These are phyloP conservation scores for Alternaria sp. DNA, from an alignment of 2,329 filamentous ascomycete species.

Conservation along the genomic window DNA sequence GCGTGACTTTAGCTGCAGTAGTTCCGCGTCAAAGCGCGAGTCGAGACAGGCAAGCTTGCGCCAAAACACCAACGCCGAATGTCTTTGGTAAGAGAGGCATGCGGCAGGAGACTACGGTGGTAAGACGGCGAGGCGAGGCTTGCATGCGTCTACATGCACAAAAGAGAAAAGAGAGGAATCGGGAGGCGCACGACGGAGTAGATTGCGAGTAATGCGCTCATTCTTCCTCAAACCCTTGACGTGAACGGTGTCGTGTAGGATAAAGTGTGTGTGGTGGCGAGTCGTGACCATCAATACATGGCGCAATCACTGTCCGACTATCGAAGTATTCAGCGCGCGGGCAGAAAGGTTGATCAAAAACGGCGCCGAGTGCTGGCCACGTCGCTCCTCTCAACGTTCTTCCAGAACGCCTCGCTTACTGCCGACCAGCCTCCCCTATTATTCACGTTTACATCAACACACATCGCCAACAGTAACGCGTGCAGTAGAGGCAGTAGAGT, in stretches of 20 bases:
- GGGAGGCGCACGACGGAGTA: background rate
- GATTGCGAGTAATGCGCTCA: constrained; percentile 14
- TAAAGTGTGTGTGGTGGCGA: constrained; percentile 10
- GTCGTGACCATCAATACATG: constrained; percentile 17
- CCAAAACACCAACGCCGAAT: constrained; percentile 8
- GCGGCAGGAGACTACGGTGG: constrained; percentile 2
- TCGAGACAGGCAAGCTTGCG: constrained; percentile 3
- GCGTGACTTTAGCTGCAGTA: constrained; percentile 22
- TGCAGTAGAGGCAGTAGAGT: constrained; percentile 23
- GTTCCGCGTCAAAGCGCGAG: constrained; percentile 16
- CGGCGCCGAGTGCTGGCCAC: constrained; percentile 1
- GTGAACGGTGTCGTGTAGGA: constrained; percentile 4
- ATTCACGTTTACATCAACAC: constrained; percentile 10
- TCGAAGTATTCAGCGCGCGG: background rate
- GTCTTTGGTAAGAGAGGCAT: background rate
- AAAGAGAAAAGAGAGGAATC: background rate
- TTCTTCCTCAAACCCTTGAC: background rate
- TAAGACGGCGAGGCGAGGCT: constrained; percentile 1
- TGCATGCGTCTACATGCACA: constrained; percentile 5
- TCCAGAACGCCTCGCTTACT: background rate
- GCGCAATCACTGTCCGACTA: constrained; percentile 12
- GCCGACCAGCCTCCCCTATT: constrained; percentile 3
- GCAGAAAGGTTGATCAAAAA: background rate
- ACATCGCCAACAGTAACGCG: background rate
- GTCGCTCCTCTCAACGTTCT: constrained; percentile 3